These are phyloP conservation scores for Selenicereus undatus DNA, from an alignment of 148 eudicot species.

Conservation along the genomic window DNA sequence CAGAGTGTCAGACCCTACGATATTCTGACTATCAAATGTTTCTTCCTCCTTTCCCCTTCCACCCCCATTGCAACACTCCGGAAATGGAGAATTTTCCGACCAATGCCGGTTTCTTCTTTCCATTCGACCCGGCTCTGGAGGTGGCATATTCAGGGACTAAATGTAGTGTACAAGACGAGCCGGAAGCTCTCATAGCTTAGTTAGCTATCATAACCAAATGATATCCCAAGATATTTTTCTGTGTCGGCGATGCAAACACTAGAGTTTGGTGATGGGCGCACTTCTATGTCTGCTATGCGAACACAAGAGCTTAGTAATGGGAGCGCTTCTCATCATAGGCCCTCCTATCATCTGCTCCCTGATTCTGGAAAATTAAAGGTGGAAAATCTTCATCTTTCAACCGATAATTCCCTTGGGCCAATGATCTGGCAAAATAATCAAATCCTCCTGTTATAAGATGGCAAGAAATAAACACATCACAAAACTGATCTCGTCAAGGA, in stretches of 20 bases:
- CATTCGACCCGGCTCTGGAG: neutral
- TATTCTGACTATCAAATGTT: conserved; percentile 7
- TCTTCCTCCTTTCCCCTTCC: conserved; percentile 2
- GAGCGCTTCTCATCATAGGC: conserved; percentile 15
- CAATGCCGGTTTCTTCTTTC: neutral
- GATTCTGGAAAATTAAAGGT: conserved; percentile 19
- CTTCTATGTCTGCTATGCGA: conserved; percentile 2
- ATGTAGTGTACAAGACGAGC: neutral
- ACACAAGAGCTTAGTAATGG: conserved; percentile 12
- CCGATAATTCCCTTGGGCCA: conserved; percentile 33
- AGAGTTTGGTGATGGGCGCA: conserved; percentile 16
- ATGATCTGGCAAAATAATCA: conserved; percentile 45
- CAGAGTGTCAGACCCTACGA: conserved; percentile 23
- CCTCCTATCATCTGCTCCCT: conserved; percentile 14
- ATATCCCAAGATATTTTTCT: neutral
- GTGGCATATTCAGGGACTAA: neutral
- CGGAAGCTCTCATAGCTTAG: neutral
- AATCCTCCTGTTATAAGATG: conserved; percentile 56
- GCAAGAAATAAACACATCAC: conserved; percentile 19
- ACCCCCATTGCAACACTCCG: neutral
- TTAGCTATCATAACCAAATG: neutral
- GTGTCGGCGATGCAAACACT: neutral
- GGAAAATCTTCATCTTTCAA: conserved; percentile 36
- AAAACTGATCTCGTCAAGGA: conserved; percentile 18
- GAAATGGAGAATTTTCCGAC: neutral